Base-by-base conservation (phyloP, 768 basidiomycete species). In the Collybia mongolica region DNA sequence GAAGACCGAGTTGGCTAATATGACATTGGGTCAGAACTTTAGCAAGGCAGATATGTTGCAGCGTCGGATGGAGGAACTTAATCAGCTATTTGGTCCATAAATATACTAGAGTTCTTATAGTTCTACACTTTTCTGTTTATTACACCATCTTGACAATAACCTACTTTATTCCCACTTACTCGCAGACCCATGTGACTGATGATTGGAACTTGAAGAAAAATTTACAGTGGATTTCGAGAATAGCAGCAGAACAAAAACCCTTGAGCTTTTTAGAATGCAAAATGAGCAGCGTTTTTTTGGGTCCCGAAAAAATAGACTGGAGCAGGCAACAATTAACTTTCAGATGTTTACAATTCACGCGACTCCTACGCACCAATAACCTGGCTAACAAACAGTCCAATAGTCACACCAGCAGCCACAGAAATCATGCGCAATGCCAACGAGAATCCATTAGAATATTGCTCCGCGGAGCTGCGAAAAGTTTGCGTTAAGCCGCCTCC, bases 1-100 rank as follows among this genome's bases (percentile, higher is more conserved):
- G 77, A 99, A 99, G 73, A 91, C 89, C 14, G 91, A 87, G 56
- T 72, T 99, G 50, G 96, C 96, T 38, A 93, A 97, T 60, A 85
- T 97, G 83, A 95, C 96, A 3, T 77, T 97, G 39, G 92, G 90
- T 36, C 84, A 90, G 56, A 87, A 81, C 61, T 80, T 90, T 67
- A 93, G 82, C 72, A 95, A 96, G 65, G 81, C 87, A 36, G 95
- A 98, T 62, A 72, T 98, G 57, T 70, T 90, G 66, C 84, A 88
- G 53, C 85, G 92, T 52, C 86, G 95, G 53, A 75, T 93, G 80
- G 91, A 95, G 59, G 94, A 97, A 61, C 77, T 96, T 52, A 78
- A 80, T 49, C 81, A 89, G 64, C 71, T 93, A 48, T 92, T 93
- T 63, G 77, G 80, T 54, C 72, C 64, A 44, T 63, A 54, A 51